A percentile compares a stretch with the other conserved stretches of the same genome.
phyloP scores from a whole-genome alignment of 1,139 yeast species.

The Scheffersomyces insectosa region DNA sequence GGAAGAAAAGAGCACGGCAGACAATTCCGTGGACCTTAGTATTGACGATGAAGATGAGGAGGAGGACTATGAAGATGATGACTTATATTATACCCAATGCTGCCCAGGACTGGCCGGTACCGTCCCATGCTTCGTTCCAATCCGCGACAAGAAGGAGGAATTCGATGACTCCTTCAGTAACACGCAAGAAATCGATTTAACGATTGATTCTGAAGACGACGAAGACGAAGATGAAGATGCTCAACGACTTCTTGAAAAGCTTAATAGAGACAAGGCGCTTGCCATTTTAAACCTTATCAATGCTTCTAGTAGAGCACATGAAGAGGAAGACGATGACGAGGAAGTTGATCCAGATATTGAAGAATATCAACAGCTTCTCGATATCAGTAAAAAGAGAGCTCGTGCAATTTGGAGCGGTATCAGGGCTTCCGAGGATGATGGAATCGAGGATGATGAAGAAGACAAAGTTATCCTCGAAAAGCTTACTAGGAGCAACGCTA shows the following conservation, averaged over 20 bases:
- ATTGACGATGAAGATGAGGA: constrained; percentile 9
- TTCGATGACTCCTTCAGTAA: constrained; percentile 1
- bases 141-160: not conserved
- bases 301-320: constrained; percentile 5
- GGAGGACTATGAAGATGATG: constrained; percentile 12
- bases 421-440: not conserved
- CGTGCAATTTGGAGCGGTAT: not conserved
- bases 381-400: not conserved
- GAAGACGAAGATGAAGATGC: constrained; percentile 1
- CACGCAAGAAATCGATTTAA: constrained; percentile 3
- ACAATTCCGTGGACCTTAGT: constrained; percentile 1
- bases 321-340: constrained; percentile 4
- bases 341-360: constrained; percentile 2
- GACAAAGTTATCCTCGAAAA: not conserved
- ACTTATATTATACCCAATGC: constrained; percentile 5
- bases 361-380: not conserved
- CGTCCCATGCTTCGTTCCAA: constrained; percentile 4
- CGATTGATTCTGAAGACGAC: constrained; percentile 3
- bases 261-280: not conserved
- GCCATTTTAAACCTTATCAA: constrained; percentile 2
- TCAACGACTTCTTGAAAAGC: constrained; percentile 1
- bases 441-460: constrained; percentile 3
- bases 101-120: constrained; percentile 12
- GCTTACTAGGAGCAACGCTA: not conserved
- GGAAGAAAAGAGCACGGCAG: constrained; percentile 4